Conservation (phyloP, 2,329 filamentous ascomycete species). For the Fusarium pseudoanthophilum region DNA sequence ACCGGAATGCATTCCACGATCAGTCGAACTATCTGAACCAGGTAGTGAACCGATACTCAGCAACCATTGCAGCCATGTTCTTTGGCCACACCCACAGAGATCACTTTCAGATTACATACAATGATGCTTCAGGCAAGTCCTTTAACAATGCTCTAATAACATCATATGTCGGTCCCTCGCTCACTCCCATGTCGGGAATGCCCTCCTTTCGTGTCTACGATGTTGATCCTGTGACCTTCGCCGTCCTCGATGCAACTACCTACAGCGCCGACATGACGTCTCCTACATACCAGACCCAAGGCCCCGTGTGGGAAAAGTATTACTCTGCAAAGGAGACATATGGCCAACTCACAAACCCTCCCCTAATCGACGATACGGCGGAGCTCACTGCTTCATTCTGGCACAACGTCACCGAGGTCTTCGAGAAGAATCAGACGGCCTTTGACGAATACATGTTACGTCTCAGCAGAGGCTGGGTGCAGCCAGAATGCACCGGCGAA, state of each 20-base stretch:
- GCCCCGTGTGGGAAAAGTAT: constrained; percentile 64
- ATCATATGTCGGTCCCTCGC: constrained; percentile 65
- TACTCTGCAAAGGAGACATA: constrained; percentile 68
- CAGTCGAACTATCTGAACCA: constrained; percentile 64
- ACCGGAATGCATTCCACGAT: constrained; percentile 62
- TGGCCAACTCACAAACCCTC: constrained; percentile 56
- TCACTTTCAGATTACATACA: constrained; percentile 66
- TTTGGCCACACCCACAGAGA: constrained; percentile 68
- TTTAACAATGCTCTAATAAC: constrained; percentile 58
- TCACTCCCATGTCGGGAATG: constrained; percentile 65
- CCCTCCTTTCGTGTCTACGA: constrained; percentile 69
- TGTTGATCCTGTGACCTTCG: constrained; percentile 67
- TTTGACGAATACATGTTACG: constrained; percentile 61
- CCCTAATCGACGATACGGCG: constrained; percentile 50
- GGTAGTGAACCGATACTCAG: constrained; percentile 63
- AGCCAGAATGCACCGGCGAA: constrained; percentile 53
- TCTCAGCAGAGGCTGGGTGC: constrained; percentile 59
- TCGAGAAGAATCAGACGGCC: constrained; percentile 55
- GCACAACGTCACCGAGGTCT: constrained; percentile 64
- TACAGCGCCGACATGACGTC: constrained; percentile 65
- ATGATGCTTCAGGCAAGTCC: constrained; percentile 55
- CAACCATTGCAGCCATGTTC: constrained; percentile 66
- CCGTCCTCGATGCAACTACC: constrained; percentile 62
- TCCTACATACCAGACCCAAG: constrained; percentile 54
- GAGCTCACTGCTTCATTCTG: constrained; percentile 68